phyloP scores from a whole-genome alignment of 805 yeast species.

The Metahyphopichia silvanorum region DNA sequence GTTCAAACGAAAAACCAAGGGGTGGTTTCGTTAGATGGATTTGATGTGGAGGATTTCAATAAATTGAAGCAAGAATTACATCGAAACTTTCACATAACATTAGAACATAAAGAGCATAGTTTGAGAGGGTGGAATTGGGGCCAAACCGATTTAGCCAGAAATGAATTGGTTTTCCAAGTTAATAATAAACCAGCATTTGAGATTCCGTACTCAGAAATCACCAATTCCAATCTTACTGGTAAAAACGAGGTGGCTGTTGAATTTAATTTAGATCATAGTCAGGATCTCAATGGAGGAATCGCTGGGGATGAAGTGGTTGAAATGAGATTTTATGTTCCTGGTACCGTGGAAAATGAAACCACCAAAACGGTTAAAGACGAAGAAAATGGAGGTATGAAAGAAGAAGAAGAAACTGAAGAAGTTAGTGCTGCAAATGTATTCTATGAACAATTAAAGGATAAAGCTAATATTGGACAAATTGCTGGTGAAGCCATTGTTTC shows the following conservation, averaged over 20 bases:
- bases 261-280: constrained; percentile 59
- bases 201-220: constrained; percentile 75
- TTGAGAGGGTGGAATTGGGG: constrained; percentile 99
- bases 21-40: constrained; percentile 87
- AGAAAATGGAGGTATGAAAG: constrained; percentile 27
- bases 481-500: constrained; percentile 95
- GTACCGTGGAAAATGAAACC: constrained; percentile 58
- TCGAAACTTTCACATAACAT: constrained; percentile 63
- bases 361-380: constrained; percentile 18
- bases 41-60: constrained; percentile 78
- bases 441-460: constrained; percentile 87
- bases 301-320: constrained; percentile 93
- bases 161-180: constrained; percentile 81
- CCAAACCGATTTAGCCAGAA: constrained; percentile 83
- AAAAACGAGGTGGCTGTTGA: constrained; percentile 93
- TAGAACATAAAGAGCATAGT: constrained; percentile 88
- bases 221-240: constrained; percentile 85
- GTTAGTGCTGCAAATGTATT: constrained; percentile 78
- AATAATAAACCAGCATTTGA: constrained; percentile 91
- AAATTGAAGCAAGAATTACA: constrained; percentile 80
- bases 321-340: constrained; percentile 90
- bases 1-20: constrained; percentile 87
- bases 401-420: constrained; percentile 39
- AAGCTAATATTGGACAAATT: constrained; percentile 90
- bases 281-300: constrained; percentile 9